Evolutionary conservation across 208 protist genomes (phyloP), one percentile per base, ranked within the genome.

Genomic region (Leishmania aethiopica): DNA sequence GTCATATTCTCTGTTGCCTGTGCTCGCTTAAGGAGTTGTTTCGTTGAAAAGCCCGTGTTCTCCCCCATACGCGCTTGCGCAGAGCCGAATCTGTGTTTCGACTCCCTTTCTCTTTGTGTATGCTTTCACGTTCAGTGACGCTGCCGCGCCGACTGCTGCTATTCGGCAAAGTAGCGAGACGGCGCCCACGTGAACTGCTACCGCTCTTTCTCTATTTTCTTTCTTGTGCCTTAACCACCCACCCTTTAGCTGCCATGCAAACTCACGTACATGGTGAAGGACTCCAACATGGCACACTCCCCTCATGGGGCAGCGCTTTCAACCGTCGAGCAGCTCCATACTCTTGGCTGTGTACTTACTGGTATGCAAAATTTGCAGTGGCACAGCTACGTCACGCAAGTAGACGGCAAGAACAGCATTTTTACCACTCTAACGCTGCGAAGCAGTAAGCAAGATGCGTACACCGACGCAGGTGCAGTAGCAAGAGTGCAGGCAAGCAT

Each of bases 191-290:
- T 17, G 6, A 25, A 19, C 13, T 78, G 35, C 28, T 28, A 70
- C 71, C 25, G 17, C 71, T 55, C 62, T 75, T 62, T 57, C 80
- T 60, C 73, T 64, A 25, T 42, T 70, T 37, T 57, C 80, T 59
- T 77, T 51, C 53, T 32, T n/a, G 25, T 81, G 15, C 51, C 28
- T 66, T 77, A 47, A 17, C 74, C n/a, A 15, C 19, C 42, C 45
- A 32, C 2, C 1, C 42, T 32, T 75, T 17, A 76, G 32, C 51
- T n/a, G 35, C 25, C 53, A 35, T 49, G 19, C 53, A 62, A 11
- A 32, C 55, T 49, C 59, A 93, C 91, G 87, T 90, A 89, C 80
- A 88, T 86, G 42, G 83, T 86, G n/a, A 89, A 87, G 71, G 89
- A 88, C 42, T 82, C 83, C 11, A 88, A 70, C 35, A 69, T 87